Conservation (phyloP, 1,139 yeast genomes). For the Saccharomycopsis hybrid region DNA sequence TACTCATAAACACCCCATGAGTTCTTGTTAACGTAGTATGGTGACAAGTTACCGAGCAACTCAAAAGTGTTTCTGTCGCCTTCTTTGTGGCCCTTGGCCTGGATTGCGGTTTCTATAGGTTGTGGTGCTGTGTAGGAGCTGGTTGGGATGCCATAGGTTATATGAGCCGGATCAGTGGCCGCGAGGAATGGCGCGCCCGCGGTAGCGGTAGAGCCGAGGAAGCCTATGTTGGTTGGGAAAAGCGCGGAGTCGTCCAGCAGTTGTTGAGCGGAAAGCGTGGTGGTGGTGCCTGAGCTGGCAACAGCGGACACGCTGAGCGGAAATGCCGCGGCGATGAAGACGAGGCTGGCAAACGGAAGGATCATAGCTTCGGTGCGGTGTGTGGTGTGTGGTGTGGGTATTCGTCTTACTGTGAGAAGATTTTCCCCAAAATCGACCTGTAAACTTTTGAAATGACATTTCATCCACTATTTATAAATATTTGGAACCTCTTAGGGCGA, state of each 20-base stretch:
- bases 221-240: conserved; percentile 21
- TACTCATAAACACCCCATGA: conserved; percentile 41
- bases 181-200: conserved; percentile 23
- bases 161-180: conserved; percentile 21
- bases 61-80: conserved; percentile 30
- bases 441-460: too few relatives aligned
- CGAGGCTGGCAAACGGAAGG: too few relatives aligned
- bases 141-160: conserved; percentile 22
- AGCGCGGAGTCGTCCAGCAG: neutral
- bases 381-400: too few relatives aligned
- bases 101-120: conserved; percentile 22
- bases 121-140: conserved; percentile 20
- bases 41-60: conserved; percentile 43
- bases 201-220: conserved; percentile 20
- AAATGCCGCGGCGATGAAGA: too few relatives aligned
- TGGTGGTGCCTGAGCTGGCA: too few relatives aligned
- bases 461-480: too few relatives aligned
- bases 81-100: conserved; percentile 13
- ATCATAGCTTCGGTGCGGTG: too few relatives aligned
- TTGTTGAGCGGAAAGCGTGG: too few relatives aligned
- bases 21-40: conserved; percentile 41
- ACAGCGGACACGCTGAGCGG: too few relatives aligned
- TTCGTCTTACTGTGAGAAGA: too few relatives aligned
- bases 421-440: too few relatives aligned
- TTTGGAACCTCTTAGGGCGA: too few relatives aligned